Base-by-base conservation (phyloP, 768 basidiomycete genomes). In the Gymnopilus junonius region DNA sequence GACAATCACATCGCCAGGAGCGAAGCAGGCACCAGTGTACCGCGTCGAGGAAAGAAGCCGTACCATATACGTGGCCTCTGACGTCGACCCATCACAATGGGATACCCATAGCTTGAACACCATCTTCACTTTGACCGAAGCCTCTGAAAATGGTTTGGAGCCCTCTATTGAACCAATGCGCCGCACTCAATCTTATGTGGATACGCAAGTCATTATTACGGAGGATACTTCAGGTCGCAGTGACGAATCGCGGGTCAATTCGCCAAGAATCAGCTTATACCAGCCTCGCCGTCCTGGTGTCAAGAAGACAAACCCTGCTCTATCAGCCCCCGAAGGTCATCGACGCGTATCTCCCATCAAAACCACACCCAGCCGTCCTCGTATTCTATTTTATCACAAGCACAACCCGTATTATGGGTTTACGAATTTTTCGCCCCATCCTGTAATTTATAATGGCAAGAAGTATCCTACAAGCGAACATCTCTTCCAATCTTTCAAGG, bases 391-490 rank as follows among this genome's bases (percentile, higher is more conserved):
- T 70, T 90, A 91, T 66, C 81, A 89, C 66, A 90, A 85, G 69
- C 76, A 83, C 12, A 78, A 83, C 45, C 87, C 88, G 11, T 80
- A 89, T 69, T 89, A 90, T 63, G 89, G 87, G 7, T 90, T 91
- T 69, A 90, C 89, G 42, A 90, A 90, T 72, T 91, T 91, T 72
- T 91, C 91, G 10, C 72, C 85, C 0, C 89, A 91, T 71, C 79
- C 85, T 45, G 84, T 92, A 10, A 67, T 77, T 10, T 87, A 89
- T 70, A 81, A 85, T 32, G 85, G 85, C 40, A 88, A 86, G 70
- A 79, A 75, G 58, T 92, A 91, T 69, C 88, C 90, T 1, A 92
- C 90, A 0, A 88, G 88, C 69, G 91, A 91, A 70, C 91, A 92
- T 73, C 81, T 92, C 11, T 92, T 90, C 69, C 90, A 92, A 67